Base-by-base conservation (phyloP, 768 basidiomycete species). In the Candolleomyces aberdarensis region DNA sequence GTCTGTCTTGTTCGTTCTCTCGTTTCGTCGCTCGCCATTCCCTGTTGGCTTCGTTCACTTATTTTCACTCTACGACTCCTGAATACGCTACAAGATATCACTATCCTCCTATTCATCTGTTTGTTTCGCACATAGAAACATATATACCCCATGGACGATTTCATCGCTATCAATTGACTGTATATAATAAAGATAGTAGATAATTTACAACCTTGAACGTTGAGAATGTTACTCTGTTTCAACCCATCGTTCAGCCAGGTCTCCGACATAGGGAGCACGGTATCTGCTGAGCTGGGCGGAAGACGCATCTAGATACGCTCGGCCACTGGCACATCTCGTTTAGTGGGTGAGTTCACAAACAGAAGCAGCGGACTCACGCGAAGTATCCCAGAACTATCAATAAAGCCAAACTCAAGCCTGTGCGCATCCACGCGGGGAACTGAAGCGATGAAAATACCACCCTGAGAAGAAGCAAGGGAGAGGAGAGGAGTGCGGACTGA, bases 401-500 rank as follows among this genome's bases (percentile, higher is more conserved):
- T n/a, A 44, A 43, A 4, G 26, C 10, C 22, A 29, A 26, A 13
- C 26, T 36, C 43, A 47, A 20, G 15, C 32, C 41, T 22, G 46
- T 47, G 46, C 46, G 36, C 15, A n/a, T 59, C 63, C 22, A 58
- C 57, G 19, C 80, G 62, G 87, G 78, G 41, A 76, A 79, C 26
- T 36, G 36, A 36, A 86, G 68, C 7, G 88, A 67, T 20, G 84
- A 80, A 40, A 79, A 75, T 64, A 88, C 66, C 61, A 91, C 77
- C 59, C 85, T 76, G 39, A 87, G 62, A 26, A 85, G 51, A 39
- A 89, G 66, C 10, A 90, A 71, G 6, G 90, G 89, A 0, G 84
- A 84, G 5, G 85, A 84, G 47, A 90, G 71, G 13, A 93, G 77
- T 4, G 88, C 89, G 11, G 89, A 89, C 73, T 92, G 91, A 68